Evolutionary conservation across 768 basidiomycete species (phyloP).

Genomic region (Boletus reticuloceps): DNA sequence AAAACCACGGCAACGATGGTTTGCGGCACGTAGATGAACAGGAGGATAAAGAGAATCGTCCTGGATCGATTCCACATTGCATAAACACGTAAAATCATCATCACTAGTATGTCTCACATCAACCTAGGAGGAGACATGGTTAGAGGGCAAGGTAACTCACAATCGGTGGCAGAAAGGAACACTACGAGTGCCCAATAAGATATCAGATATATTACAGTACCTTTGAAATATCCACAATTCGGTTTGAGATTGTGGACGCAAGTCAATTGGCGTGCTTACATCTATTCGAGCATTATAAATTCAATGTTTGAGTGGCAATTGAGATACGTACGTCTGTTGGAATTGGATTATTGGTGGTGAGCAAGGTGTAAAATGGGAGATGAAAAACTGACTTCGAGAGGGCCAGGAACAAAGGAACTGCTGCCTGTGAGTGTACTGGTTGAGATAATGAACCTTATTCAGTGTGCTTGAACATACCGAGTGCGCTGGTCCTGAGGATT

Average conservation of each 20-base stretch:
- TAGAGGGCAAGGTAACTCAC: not conserved
- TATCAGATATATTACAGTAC: not conserved
- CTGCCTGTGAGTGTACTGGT: not conserved
- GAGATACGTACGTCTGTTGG: too few species aligned
- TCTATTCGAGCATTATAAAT: not conserved
- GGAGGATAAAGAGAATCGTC: not conserved
- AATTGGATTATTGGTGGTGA: too few species aligned
- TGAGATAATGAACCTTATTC: not conserved
- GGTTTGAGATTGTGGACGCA: too few species aligned
- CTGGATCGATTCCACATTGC: not conserved
- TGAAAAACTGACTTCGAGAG: too few species aligned
- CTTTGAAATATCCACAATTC: not conserved
- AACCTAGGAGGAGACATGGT: not conserved
- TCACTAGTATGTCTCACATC: not conserved
- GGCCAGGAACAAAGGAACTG: too few species aligned
- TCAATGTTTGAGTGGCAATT: too few species aligned
- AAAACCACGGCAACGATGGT: too few species aligned
- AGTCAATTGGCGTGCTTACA: not conserved
- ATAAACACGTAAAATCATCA: not conserved
- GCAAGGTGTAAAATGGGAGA: too few species aligned
- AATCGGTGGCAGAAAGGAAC: not conserved
- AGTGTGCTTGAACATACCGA: not conserved
- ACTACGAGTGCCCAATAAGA: rapidly evolving
- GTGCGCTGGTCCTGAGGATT: not conserved
- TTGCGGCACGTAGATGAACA: not conserved